A percentile compares a stretch with the other conserved stretches of the same genome.
Evolutionary conservation across 129 eudicot genomes (phyloP).

Genomic region (Ambrosia trifida): DNA sequence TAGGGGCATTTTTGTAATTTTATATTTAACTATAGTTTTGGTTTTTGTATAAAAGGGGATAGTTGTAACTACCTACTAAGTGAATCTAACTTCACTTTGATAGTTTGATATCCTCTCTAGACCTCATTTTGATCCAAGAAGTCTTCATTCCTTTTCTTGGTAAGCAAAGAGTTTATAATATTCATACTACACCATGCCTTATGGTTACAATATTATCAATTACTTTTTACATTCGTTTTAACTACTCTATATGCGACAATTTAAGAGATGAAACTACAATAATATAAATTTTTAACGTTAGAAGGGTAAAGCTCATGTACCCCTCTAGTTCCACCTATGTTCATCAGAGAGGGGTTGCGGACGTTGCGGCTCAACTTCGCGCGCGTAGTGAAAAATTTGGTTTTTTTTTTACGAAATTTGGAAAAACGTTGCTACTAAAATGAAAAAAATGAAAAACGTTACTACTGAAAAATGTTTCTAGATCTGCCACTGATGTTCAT

Average conservation of each 20-base stretch:
- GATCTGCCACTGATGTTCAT: too few species aligned
- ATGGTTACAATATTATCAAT: not conserved
- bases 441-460: too few species aligned
- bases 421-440: too few species aligned
- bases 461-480: too few species aligned
- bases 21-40: not conserved
- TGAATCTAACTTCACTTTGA: conserved; percentile 23
- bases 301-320: not conserved
- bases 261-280: not conserved
- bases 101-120: conserved; percentile 28
- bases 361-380: too few species aligned
- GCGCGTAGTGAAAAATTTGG: too few species aligned
- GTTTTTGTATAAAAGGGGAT: conserved; percentile 33
- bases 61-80: conserved; percentile 31
- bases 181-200: not conserved
- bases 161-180: conserved; percentile 8
- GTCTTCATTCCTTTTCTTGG: conserved; percentile 12
- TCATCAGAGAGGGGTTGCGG: too few species aligned
- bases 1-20: conserved; percentile 37
- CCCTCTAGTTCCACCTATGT: not conserved
- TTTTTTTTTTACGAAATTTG: too few species aligned
- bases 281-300: not conserved
- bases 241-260: not conserved
- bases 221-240: not conserved
- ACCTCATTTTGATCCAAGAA: conserved; percentile 28